Evolutionary conservation across 2,329 filamentous ascomycete species (phyloP), one percentile per base, ranked within the genome.

Genomic region (Aspergillus melleus): DNA sequence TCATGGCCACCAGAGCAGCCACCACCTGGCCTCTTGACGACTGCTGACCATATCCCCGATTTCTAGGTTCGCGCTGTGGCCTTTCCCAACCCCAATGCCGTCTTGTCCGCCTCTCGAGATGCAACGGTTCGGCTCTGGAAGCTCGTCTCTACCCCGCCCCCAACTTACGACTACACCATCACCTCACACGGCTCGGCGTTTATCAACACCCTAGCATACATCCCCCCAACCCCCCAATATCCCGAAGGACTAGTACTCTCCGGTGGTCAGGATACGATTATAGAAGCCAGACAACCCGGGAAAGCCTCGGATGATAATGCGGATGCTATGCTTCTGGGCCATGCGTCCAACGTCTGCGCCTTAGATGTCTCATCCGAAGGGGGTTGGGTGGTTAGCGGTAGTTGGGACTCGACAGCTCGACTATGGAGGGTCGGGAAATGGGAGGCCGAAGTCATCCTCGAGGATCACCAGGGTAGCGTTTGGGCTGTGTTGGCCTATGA

Each of bases 401-500:
- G 93, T 69, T 99, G 95, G 95, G 95, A 99, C 76, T 86, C 86
- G 30, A 90, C 92, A 64, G 93, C 92, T 29, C 88, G 92, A 57
- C 80, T 98, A 55, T 99, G 95, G 95, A 84, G 83, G 63, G 80
- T 95, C n/a, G 86, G 86, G 46, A 92, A 89, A 66, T 97, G 94
- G 91, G 92, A 96, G 71, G 86, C 86, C 10, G 86, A 90, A 64
- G 78, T 87, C 32, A 80, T 89, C 51, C 81, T 99, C 19, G 79
- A 86, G 50, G 92, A 91, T 5, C 92, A 97, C 70, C 85, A 89
- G 57, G 90, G 86, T 44, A 89, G 89, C 53, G 92, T 99, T 14
- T 98, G 93, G 94, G 89, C 89, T n/a, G 92, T 97, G 4, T 77
- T 98, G 59, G 90, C 90, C 16, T 89, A 94, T 64, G 90, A 96